Evolutionary conservation across 176 grass and related monocot species (phyloP).

Genomic region (Raddia distichophylla): DNA sequence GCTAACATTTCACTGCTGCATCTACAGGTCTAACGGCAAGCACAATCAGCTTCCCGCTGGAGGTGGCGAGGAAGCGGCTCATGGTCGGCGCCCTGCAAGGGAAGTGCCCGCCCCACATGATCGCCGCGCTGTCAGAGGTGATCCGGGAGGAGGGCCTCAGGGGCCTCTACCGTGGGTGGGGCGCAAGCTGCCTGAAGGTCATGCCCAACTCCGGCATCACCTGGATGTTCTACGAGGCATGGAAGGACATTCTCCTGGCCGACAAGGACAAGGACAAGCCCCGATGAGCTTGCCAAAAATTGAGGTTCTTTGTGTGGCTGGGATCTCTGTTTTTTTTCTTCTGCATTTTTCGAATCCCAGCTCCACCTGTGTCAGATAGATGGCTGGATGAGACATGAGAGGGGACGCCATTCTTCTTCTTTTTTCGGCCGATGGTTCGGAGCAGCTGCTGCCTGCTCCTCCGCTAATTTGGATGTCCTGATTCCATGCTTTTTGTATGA

Average conservation of each 20-base stretch:
- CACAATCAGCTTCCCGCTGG: slow-evolving; percentile 85
- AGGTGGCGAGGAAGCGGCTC: slow-evolving; percentile 85
- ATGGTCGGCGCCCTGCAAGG: slow-evolving; percentile 81
- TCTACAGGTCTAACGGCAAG: slow-evolving; percentile 73
- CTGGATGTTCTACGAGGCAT: slow-evolving; percentile 97
- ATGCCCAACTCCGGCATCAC: slow-evolving; percentile 91
- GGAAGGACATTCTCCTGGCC: slow-evolving; percentile 78
- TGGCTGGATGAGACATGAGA: background rate
- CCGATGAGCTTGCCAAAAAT: background rate
- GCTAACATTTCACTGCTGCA: slow-evolving; percentile 13
- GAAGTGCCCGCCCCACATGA: slow-evolving; percentile 74
- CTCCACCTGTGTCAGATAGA: background rate
- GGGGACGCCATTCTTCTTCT: background rate
- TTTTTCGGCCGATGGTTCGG: slow-evolving; percentile 2
- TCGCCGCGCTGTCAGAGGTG: slow-evolving; percentile 72
- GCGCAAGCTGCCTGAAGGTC: slow-evolving; percentile 89
- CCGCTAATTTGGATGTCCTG: background rate
- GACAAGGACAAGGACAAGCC: slow-evolving; percentile 31
- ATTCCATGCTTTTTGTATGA: background rate
- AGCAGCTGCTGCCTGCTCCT: slow-evolving; percentile 2
- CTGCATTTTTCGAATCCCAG: slow-evolving; percentile 19
- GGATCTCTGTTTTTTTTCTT: background rate
- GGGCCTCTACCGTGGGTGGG: slow-evolving; percentile 84
- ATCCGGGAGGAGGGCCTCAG: slow-evolving; percentile 58
- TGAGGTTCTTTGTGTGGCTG: slow-evolving; percentile 7